phyloP scores from a whole-genome alignment of 2,329 filamentous ascomycete species.

The Microcyclospora tardicrescens region DNA sequence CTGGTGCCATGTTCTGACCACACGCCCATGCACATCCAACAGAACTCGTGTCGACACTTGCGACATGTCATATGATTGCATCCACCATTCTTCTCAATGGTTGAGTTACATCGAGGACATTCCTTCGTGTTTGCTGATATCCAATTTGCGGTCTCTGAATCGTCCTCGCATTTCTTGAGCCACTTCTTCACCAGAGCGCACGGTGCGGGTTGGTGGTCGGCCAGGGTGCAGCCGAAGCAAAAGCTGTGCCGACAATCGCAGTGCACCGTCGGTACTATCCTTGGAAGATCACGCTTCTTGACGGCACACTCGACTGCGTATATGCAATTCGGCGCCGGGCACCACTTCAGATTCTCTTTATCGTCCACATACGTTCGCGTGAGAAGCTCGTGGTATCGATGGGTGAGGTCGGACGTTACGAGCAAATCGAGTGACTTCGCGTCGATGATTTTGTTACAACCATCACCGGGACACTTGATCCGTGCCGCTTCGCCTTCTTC shows the following conservation, averaged over 20 bases:
- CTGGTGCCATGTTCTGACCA: slow-evolving; percentile 98
- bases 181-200: slow-evolving; percentile 86
- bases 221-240: slow-evolving; percentile 85
- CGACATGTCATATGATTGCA: slow-evolving; percentile 98
- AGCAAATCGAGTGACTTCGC: slow-evolving; percentile 75
- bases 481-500: slow-evolving; percentile 90
- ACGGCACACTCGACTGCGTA: slow-evolving; percentile 82
- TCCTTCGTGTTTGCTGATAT: slow-evolving; percentile 99
- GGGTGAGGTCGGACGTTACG: slow-evolving; percentile 42
- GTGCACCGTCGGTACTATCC: slow-evolving; percentile 77
- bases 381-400: slow-evolving; percentile 69
- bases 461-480: slow-evolving; percentile 83
- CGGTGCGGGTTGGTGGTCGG: slow-evolving; percentile 85
- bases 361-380: slow-evolving; percentile 95
- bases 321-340: slow-evolving; percentile 90
- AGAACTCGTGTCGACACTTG: slow-evolving; percentile 94
- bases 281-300: slow-evolving; percentile 74
- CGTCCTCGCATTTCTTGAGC: slow-evolving; percentile 97
- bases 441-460: slow-evolving; percentile 82
- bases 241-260: slow-evolving; percentile 78
- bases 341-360: slow-evolving; percentile 93
- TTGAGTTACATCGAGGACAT: slow-evolving; percentile 89
- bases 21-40: slow-evolving; percentile 99
- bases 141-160: slow-evolving; percentile 98
- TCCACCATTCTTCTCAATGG: slow-evolving; percentile 96